Conservation (phyloP, 345 rosid species). For the Carallia pectinifolia region DNA sequence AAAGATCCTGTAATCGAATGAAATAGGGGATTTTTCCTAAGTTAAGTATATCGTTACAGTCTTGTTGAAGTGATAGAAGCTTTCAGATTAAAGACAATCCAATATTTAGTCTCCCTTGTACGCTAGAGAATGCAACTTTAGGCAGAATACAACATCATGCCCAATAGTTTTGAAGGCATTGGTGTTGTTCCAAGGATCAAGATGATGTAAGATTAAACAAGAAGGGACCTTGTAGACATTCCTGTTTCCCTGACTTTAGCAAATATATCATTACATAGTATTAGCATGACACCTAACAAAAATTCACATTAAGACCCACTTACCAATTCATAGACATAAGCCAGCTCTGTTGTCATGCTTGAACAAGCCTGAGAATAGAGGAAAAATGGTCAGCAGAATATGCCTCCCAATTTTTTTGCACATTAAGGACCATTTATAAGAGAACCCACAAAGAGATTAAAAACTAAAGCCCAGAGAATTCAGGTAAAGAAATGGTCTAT, state of each 20-base stretch:
- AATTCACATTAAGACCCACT: constrained; percentile 24
- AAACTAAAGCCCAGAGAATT: constrained; percentile 7
- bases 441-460: constrained; percentile 1
- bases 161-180: background rate
- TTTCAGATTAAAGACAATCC: background rate
- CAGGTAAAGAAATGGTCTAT: constrained; percentile 10
- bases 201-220: background rate
- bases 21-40: background rate
- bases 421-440: constrained; percentile 5
- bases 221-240: background rate
- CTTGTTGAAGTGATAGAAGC: background rate
- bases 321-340: constrained; percentile 86
- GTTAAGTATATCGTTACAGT: background rate
- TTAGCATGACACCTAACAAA: constrained; percentile 6
- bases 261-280: background rate
- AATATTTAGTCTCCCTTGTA: background rate
- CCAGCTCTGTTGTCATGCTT: constrained; percentile 76
- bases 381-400: background rate
- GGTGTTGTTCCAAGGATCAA: background rate
- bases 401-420: background rate
- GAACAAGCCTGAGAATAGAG: constrained; percentile 55
- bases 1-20: too few species aligned
- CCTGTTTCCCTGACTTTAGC: background rate
- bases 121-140: background rate
- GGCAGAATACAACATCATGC: background rate